Evolutionary conservation across 495 filamentous ascomycete genomes (phyloP).

Genomic region (Gamarada debralockiae): DNA sequence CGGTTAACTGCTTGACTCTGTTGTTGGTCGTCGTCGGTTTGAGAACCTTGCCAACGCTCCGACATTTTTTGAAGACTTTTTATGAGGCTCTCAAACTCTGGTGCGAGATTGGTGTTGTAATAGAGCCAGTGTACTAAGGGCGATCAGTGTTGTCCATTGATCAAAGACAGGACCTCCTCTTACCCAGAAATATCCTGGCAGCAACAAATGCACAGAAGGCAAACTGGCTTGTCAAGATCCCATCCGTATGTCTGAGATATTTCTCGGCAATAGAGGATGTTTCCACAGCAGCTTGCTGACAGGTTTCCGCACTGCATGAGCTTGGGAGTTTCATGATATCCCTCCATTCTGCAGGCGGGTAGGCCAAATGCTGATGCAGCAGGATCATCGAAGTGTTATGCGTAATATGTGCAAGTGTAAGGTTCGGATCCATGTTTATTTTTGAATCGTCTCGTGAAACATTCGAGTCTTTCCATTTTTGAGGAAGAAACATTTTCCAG

Average conservation of each 20-base stretch:
- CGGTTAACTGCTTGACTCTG: constrained; percentile 1
- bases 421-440: constrained; percentile 39
- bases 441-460: constrained; percentile 28
- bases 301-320: constrained; percentile 38
- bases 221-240: constrained; percentile 32
- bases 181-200: constrained; percentile 31
- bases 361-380: constrained; percentile 42
- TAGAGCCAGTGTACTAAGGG: constrained; percentile 25
- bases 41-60: constrained; percentile 17
- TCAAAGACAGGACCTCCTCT: background rate
- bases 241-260: constrained; percentile 30
- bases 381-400: constrained; percentile 44
- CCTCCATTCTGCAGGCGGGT: constrained; percentile 33
- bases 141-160: background rate
- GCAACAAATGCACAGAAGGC: constrained; percentile 38
- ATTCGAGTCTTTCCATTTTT: constrained; percentile 36
- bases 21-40: constrained; percentile 12
- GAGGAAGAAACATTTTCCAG: constrained; percentile 39
- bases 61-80: constrained; percentile 32
- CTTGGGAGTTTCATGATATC: constrained; percentile 31
- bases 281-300: constrained; percentile 36
- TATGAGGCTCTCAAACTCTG: constrained; percentile 31
- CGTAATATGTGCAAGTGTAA: constrained; percentile 41
- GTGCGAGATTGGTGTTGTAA: constrained; percentile 19
- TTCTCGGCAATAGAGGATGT: constrained; percentile 34